phyloP scores from a whole-genome alignment of 2,329 filamentous ascomycete species.

The Trichoderma arundinaceum region DNA sequence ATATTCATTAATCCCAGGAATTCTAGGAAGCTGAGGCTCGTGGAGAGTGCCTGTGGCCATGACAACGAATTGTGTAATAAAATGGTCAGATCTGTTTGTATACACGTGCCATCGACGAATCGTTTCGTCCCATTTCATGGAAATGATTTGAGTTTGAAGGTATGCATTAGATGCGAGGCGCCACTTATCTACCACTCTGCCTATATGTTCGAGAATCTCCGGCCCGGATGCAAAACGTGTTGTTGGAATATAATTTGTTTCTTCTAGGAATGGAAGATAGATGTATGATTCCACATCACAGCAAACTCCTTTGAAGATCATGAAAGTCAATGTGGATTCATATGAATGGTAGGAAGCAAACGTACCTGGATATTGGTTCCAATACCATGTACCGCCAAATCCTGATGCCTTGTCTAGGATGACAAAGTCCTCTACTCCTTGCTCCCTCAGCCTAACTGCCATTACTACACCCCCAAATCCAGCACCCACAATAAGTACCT shows the following conservation, averaged over 20 bases:
- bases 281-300: slow-evolving; percentile 65
- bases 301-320: slow-evolving; percentile 36
- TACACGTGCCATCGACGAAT: slow-evolving; percentile 36
- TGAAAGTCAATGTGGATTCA: too few species aligned
- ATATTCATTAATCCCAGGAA: slow-evolving; percentile 51
- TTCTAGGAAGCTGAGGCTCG: slow-evolving; percentile 50
- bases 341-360: too few species aligned
- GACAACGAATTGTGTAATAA: slow-evolving; percentile 44
- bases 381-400: slow-evolving; percentile 59
- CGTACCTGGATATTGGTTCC: slow-evolving; percentile 55
- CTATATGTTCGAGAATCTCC: slow-evolving; percentile 52
- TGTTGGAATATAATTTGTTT: slow-evolving; percentile 63
- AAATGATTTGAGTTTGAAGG: slow-evolving; percentile 51
- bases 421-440: slow-evolving; percentile 40
- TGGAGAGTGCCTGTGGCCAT: slow-evolving; percentile 49
- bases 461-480: slow-evolving; percentile 45
- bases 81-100: slow-evolving; percentile 39
- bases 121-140: slow-evolving; percentile 55
- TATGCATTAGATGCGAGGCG: slow-evolving; percentile 45
- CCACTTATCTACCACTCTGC: slow-evolving; percentile 51
- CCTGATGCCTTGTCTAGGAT: slow-evolving; percentile 53
- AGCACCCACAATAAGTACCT: slow-evolving; percentile 45
- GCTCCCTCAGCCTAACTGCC: slow-evolving; percentile 39
- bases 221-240: slow-evolving; percentile 52
- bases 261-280: slow-evolving; percentile 66